Evolutionary conservation across 441 rosid genomes (phyloP), one percentile per base, ranked within the genome.

Genomic region (Erodium moschatum): DNA sequence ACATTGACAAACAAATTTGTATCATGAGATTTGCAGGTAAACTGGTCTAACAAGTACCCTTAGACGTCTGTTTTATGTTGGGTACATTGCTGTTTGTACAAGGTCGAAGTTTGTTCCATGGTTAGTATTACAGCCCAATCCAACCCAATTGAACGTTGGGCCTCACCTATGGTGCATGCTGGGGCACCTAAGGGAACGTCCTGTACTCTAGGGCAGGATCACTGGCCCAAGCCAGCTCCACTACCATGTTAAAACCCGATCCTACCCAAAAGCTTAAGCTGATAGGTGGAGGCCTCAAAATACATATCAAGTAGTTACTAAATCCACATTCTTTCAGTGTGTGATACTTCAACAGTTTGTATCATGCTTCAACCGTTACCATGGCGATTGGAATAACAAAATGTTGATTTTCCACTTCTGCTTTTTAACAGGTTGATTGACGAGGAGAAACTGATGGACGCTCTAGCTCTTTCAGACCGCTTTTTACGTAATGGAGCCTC

Each of bases 391-490:
- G 33, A 54, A 42, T 44, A 56, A 16, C 31, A 20, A 64, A 0
- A 66, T 54, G 35, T 58, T 72, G 44, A 21, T 71, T 69, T 73
- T 19, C 64, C 65, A 31, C 31, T 19, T 38, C 33, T 38, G 20
- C 44, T 61, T 68, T 74, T 77, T 71, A 33, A 58, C 82, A 94
- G 99, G 78, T 85, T 94, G 80, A 85, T 91, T 67, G 87, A 85
- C 76, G 96, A 91, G 85, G 97, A 97, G 68, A 91, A 94, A 77
- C 80, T 91, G 46, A 85, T 82, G 89, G 99, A 94, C 85, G 97
- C 99, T 63, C 91, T 94, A 77, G 99, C 99, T 78, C 91, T 94
- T 75, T 94, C 99, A 20, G 99, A 94, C 80, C 99, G 97, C 56
- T 94, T 91, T 80, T 80, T 94, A 75, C 87, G 85, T 65, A 85